A percentile compares a stretch with the other conserved stretches of the same genome.
Conservation (phyloP, 1,284 basidiomycete species). For the Pseudomicrostroma phylloplanum region DNA sequence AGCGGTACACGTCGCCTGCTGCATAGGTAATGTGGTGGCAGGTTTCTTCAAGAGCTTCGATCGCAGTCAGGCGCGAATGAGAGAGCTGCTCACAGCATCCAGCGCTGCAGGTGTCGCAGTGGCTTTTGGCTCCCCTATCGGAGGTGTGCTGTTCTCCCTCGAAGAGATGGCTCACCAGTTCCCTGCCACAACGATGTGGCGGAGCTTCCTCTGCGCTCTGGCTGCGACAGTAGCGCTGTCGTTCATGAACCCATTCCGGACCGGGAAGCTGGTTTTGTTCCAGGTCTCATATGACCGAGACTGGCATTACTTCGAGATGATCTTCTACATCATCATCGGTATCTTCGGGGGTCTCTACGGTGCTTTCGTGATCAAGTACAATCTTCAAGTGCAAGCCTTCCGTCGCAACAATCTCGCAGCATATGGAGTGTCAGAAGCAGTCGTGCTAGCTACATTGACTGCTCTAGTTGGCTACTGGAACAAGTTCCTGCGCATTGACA, state of each 20-base stretch:
- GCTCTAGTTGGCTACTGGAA: slow-evolving; percentile 91
- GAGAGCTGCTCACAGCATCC: slow-evolving; percentile 88
- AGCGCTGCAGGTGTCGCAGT: slow-evolving; percentile 96
- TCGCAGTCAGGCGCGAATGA: slow-evolving; percentile 87
- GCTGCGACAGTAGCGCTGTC: slow-evolving; percentile 93
- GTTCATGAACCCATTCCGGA: slow-evolving; percentile 97
- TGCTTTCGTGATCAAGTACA: slow-evolving; percentile 93
- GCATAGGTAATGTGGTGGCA: slow-evolving; percentile 81
- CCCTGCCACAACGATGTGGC: slow-evolving; percentile 97
- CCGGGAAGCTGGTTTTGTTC: slow-evolving; percentile 95
- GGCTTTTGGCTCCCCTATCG: slow-evolving; percentile 94
- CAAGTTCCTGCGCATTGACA: slow-evolving; percentile 89
- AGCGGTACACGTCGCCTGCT: slow-evolving; percentile 93
- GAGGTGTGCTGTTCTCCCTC: slow-evolving; percentile 82
- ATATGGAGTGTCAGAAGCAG: slow-evolving; percentile 81
- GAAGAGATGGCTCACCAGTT: slow-evolving; percentile 67
- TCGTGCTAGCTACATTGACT: slow-evolving; percentile 76
- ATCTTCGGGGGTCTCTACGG: slow-evolving; percentile 96
- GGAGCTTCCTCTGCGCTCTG: slow-evolving; percentile 91
- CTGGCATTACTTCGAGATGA: slow-evolving; percentile 99
- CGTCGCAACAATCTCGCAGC: slow-evolving; percentile 77
- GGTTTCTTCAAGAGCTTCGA: slow-evolving; percentile 74
- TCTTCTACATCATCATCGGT: slow-evolving; percentile 87
- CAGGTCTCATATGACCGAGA: slow-evolving; percentile 94
- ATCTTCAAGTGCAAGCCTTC: slow-evolving; percentile 88